Base-by-base conservation (phyloP, 2,329 filamentous ascomycete genomes). In the Beauveria sp. region DNA sequence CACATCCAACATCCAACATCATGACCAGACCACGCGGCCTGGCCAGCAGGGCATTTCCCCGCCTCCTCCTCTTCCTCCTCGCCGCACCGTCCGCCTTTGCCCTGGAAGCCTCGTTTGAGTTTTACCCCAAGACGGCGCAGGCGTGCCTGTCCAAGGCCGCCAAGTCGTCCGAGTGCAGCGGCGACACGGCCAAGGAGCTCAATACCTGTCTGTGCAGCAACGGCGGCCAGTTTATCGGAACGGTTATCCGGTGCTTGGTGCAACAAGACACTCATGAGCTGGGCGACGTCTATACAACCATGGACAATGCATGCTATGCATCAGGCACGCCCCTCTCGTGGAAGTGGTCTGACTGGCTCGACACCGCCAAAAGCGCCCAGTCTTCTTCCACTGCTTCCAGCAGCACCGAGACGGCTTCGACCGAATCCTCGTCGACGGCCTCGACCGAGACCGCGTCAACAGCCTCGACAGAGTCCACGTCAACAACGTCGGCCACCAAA, bases 151-250 rank as follows among this genome's bases (percentile, higher is more conserved):
- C 73, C 63, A 34, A 67, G 24, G 69, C 77, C 3, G 71, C 75
- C 16, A 68, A 71, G 50, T 34, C 62, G 34, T 76, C 72, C 52
- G 63, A 66, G 9, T 81, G 79, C 68, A 65, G 68, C 22, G 74
- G 74, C 24, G 68, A 68, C 42, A 72, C 72, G 1, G 71, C 74
- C 2, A 16, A 63, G 0, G 67, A 72, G 18, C 72, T 79, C 62
- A 81, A 81, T 65, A 43, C 66, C 3, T 81, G 79, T 58, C 70
- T 81, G 2, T 81, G 79, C 67, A 66, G 66, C 63, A 79, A 81
- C 64, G 67, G 70, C n/a, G 75, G 76, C 47, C 69, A 74, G 64
- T 81, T 81, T 66, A 70, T 80, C 61, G 74, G 73, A n/a, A 70
- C 70, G 30, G 64, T 75, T 7, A 79, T 78, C 1, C 60, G 61